phyloP scores from a whole-genome alignment of 2,329 filamentous ascomycete species.

The Alternaria dauci region DNA sequence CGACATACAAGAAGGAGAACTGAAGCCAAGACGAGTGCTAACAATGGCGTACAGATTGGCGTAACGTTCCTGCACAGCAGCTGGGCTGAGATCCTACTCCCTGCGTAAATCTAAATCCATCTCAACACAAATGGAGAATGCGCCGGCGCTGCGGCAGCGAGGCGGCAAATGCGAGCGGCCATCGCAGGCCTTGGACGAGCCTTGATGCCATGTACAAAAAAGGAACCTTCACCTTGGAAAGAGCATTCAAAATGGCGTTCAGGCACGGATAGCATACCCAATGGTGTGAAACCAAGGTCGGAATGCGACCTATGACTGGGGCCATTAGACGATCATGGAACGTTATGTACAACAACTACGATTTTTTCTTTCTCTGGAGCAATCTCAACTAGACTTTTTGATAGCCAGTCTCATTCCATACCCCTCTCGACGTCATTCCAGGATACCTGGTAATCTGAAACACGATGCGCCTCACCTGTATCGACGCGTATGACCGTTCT shows the following conservation, averaged over 20 bases:
- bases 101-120: slow-evolving; percentile 51
- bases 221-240: neutral
- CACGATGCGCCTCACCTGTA: slow-evolving; percentile 2
- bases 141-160: neutral
- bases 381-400: neutral
- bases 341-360: slow-evolving; percentile 8
- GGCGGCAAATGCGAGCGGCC: neutral
- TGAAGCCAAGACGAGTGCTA: slow-evolving; percentile 21
- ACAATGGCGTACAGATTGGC: slow-evolving; percentile 52
- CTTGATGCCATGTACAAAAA: slow-evolving; percentile 9
- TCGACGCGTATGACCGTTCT: slow-evolving; percentile 1
- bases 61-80: slow-evolving; percentile 63
- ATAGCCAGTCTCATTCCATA: neutral
- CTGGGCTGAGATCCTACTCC: slow-evolving; percentile 61
- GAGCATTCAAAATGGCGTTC: slow-evolving; percentile 7
- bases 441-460: neutral
- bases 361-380: neutral
- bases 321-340: slow-evolving; percentile 1
- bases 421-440: neutral
- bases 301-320: neutral
- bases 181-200: neutral
- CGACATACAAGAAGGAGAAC: neutral
- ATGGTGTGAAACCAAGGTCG: neutral
- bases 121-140: neutral
- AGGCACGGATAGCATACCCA: slow-evolving; percentile 2